Evolutionary conservation across 2,329 filamentous ascomycete genomes (phyloP), one percentile per base, ranked within the genome.

Genomic region (Hypocrella siamensis): DNA sequence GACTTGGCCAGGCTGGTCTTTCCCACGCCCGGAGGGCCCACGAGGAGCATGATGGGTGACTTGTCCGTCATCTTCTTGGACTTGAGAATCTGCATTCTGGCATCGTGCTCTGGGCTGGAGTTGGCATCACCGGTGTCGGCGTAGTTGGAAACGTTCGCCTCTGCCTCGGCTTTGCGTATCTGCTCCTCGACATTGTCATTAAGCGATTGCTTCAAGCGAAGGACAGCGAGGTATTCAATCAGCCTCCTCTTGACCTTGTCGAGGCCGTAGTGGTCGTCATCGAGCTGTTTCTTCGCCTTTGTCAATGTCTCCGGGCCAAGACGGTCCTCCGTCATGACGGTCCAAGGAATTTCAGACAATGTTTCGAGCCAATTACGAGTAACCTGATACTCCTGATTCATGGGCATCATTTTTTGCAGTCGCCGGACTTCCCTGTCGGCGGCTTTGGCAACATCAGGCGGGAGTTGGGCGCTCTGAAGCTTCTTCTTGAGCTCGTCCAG

Each of bases 191-290:
- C 65, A 32, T 82, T 78, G 32, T 79, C 70, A 41, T 96, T 94
- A 39, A 88, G 76, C 16, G 80, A 76, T 50, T 94, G 86, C 64
- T 96, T 98, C 35, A 98, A 67, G 43, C 90, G 80, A 32, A 98
- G 65, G n/a, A 98, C 90, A 3, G 90, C 92, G 27, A 98, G 66
- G 49, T 98, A 98, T 53, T 96, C 92, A 5, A 98, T 67, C 16
- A 98, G 57, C 27, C 90, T 71, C 67, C 93, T 94, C 71, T 98
- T 98, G 48, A 98, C 88, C 56, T 88, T 92, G 38, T 96, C 85
- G 11, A 98, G 63, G 0, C 90, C 90, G 44, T 96, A 96, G 53
- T 98, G 90, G 48, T 98, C 90, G 40, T 92, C 78, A 46, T 98
- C 85, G 5, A 98, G 69, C 53, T 96, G 90, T 56, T 85, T 82